Base-by-base conservation (phyloP, 192 early-diverging fungal species). In the Coemansia nantahalensis region DNA sequence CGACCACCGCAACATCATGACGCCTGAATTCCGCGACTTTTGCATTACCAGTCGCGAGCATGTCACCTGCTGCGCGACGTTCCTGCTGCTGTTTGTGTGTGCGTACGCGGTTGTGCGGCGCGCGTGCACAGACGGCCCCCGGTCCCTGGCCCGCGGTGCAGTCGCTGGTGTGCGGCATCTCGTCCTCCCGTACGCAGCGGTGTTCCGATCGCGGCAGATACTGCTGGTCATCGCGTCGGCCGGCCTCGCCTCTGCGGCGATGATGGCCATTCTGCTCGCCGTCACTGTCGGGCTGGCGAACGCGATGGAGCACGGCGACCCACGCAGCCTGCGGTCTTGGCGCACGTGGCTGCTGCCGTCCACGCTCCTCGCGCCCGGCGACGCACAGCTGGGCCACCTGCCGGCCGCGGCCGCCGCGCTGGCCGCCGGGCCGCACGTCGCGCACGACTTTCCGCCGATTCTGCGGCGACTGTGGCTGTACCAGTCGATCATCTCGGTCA, bases 1-100 rank as follows among this genome's bases (percentile, higher is more conserved):
- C 55, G 70, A 73, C 57, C 63, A 73, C 58, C 56, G 70, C 33
- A 65, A 62, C 44, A 65, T 73, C 24, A 73, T 73, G 70, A 73
- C 70, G 45, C 70, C 70, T 16, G 70, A 73, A 33, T 73, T 62
- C 45, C 62, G 62, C 15, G 39, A 42, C 35, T 73, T 73, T 42
- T 73, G 70, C 55, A 60, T 65, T 24, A 40, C 54, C 33, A 62
- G 54, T 16, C 70, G 70, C 47, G 70, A 74, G 19, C 70, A 74
- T 34, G 51, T 66, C 31, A 53, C 61, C n/a, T 62, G 70, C 44
- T 62, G 63, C 41, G 58, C 53, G 22, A 36, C 50, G 7, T 54
- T 62, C 28, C 51, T 74, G 33, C 12, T 48, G 10, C 41, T 74
- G 16, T 74, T 74, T 44, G 42, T 57, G 21, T 57, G 49, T 17